Base-by-base conservation (phyloP, 2,329 filamentous ascomycete genomes). In the Alternaria viburni region DNA sequence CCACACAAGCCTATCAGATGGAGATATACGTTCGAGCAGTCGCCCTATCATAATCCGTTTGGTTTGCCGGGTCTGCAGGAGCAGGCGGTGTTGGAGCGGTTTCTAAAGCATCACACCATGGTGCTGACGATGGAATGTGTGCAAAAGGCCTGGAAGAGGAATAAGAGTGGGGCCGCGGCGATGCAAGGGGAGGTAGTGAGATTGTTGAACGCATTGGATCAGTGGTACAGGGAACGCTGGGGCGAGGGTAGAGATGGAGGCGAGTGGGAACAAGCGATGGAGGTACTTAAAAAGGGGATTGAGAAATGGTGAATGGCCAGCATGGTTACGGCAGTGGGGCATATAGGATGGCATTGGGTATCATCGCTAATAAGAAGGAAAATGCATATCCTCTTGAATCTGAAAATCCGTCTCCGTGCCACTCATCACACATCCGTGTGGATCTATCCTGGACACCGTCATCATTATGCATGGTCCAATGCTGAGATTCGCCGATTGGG, bases 11-110 rank as follows among this genome's bases (percentile, higher is more conserved):
- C 26, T 8, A 49, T 66, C 1, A 17, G 12, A 12, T 69, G 66
- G 64, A 36, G 23, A 2, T 70, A 70, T 61, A n/a, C 15, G 8
- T 68, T 68, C 50, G 56, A 59, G 17, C 41, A 58, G 52, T 52
- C 46, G n/a, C 26, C 54, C 9, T 58, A 28, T 45, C 46, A 49
- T 30, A 62, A 58, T 58, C 36, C 46, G 7, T 62, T 58, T 58
- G 59, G 54, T 4, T 23, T 44, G 23, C 50, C 25, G 6, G 49
- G 46, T 44, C n/a, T 45, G 8, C 28, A 26, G 12, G 46, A 51
- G 7, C 54, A 43, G 26, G 26, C 32, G 4, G 47, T 54, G 23
- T 11, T 65, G 30, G 21, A 23, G 17, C 15, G 12, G 11, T 67
- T 66, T 52, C 19, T 65, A 25, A 51, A 13, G 9, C 25, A 67